Base-by-base conservation (phyloP, 768 basidiomycete genomes). In the Rhodosporidiobolus sp. region DNA sequence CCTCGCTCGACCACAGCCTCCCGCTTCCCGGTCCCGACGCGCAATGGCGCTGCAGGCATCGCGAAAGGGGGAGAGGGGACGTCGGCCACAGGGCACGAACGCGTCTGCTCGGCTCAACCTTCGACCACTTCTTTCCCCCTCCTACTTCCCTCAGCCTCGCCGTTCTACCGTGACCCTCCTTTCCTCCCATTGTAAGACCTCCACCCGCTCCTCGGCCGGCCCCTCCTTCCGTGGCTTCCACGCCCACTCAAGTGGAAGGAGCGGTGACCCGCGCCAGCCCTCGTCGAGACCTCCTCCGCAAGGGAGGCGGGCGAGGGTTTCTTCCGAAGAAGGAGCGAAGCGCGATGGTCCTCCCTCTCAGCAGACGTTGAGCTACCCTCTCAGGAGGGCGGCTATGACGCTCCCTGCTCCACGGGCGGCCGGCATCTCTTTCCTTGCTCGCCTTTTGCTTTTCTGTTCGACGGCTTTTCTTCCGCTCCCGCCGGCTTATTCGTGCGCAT, bases 261-360 rank as follows among this genome's bases (percentile, higher is more conserved):
- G 57, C 26, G 16, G 53, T 63, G 67, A 62, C 48, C 32, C 58
- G 67, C 17, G 58, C 60, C 50, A 14, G 24, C 52, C 56, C 19
- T 30, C 38, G 38, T 53, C 28, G 14, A 26, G 50, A 53, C 50
- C 26, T n/a, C 62, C 24, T 28, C 30, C 52, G 22, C 38, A 14
- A 34, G 28, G 53, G 54, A 14, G 9, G 46, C 14, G 14, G 20
- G n/a, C 62, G 62, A 46, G 50, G 26, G 62, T 12, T 24, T 7
- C 38, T 43, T 11, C 46, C 4, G 49, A 30, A 38, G n/a, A 26
- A 32, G 61, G 16, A 49, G 70, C 65, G 69, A 19, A 67, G 70
- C 46, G 70, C 70, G 70, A 72, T 72, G 70, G 70, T 63, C 61
- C 28, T 55, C 62, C 30, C 50, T 62, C 70, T 72, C 70, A 72